Conservation (phyloP, 495 filamentous ascomycete species). For the Penicillium canescens region DNA sequence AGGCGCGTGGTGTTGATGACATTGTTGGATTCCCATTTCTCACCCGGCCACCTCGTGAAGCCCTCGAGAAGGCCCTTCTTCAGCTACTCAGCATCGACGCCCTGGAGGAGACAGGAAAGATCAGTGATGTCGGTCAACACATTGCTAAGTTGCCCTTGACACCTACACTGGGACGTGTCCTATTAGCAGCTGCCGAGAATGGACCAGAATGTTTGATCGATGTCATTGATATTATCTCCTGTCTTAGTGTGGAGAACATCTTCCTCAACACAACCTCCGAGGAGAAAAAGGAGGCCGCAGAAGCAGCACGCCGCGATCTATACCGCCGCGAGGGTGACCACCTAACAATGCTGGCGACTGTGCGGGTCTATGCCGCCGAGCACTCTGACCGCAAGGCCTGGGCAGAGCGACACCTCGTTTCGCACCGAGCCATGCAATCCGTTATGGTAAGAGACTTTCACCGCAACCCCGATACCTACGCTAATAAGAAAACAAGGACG, state of each 20-base stretch:
- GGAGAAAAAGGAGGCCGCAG: slow-evolving; percentile 76
- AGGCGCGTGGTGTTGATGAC: slow-evolving; percentile 84
- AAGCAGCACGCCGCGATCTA: slow-evolving; percentile 70
- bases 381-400: slow-evolving; percentile 71
- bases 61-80: slow-evolving; percentile 79
- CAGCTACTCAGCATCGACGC: slow-evolving; percentile 79
- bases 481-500: slow-evolving; percentile 55
- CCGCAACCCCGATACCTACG: not conserved
- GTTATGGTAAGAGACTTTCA: slow-evolving; percentile 58
- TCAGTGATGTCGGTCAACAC: slow-evolving; percentile 71
- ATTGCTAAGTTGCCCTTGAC: slow-evolving; percentile 84
- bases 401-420: slow-evolving; percentile 76
- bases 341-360: slow-evolving; percentile 78
- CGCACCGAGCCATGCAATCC: slow-evolving; percentile 78
- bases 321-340: slow-evolving; percentile 85
- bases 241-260: slow-evolving; percentile 84
- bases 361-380: slow-evolving; percentile 78
- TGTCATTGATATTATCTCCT: slow-evolving; percentile 88
- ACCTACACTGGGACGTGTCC: slow-evolving; percentile 75
- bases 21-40: slow-evolving; percentile 83
- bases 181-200: slow-evolving; percentile 75
- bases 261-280: slow-evolving; percentile 80
- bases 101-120: slow-evolving; percentile 66
- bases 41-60: slow-evolving; percentile 73
- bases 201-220: slow-evolving; percentile 73